These are phyloP conservation scores for Barnettozyma salicaria DNA, from an alignment of 805 yeast genomes.

Conservation along the genomic window DNA sequence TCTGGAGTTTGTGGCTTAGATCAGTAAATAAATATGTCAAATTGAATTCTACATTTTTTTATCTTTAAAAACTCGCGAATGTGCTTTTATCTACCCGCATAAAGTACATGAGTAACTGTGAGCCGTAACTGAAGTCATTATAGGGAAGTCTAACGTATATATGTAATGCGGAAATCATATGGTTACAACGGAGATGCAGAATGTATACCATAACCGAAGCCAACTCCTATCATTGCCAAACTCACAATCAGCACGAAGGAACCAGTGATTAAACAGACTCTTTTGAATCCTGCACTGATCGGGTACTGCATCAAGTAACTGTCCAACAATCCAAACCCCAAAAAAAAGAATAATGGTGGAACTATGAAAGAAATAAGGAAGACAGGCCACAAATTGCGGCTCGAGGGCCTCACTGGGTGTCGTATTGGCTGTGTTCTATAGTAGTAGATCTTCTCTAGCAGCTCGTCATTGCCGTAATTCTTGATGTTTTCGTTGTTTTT, in stretches of 20 bases:
- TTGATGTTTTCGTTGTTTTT: background rate
- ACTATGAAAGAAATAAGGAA: constrained; percentile 20
- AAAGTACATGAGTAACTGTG: too few relatives aligned
- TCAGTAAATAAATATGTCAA: too few relatives aligned
- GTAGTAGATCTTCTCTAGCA: constrained; percentile 19
- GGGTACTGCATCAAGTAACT: constrained; percentile 7
- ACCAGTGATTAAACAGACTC: constrained; percentile 21
- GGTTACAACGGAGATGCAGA: constrained; percentile 1
- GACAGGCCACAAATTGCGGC: constrained; percentile 9
- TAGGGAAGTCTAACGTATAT: too few relatives aligned
- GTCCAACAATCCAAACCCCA: constrained; percentile 25
- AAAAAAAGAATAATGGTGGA: constrained; percentile 27
- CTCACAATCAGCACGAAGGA: constrained; percentile 10
- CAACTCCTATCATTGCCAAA: constrained; percentile 40
- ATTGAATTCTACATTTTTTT: too few relatives aligned
- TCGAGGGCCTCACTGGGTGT: background rate
- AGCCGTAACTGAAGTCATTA: too few relatives aligned
- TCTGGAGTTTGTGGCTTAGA: too few relatives aligned
- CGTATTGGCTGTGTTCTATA: constrained; percentile 13
- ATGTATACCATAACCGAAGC: constrained; percentile 30
- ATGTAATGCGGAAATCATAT: too few relatives aligned
- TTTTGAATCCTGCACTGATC: constrained; percentile 11
- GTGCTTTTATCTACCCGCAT: too few relatives aligned
- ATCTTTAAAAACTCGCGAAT: too few relatives aligned
- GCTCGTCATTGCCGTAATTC: constrained; percentile 6